Base-by-base conservation (phyloP, 23 red algal species). In the Pyropia yezoensis region DNA sequence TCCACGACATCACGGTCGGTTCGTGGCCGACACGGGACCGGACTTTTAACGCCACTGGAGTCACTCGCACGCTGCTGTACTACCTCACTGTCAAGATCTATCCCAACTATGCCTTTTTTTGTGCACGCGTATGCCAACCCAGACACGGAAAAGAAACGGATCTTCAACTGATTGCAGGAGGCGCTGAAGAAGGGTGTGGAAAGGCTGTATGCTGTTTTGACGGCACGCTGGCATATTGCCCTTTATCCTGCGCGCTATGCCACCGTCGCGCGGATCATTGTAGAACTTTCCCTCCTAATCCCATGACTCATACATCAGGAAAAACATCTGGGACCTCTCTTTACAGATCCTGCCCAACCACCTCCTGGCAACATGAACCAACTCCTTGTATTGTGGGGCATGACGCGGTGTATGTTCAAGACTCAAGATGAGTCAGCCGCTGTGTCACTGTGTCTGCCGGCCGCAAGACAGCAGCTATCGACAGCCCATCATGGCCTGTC, bases 171-270 rank as follows among this genome's bases (percentile, higher is more conserved):
- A 11, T 52, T n/a, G n/a, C n/a, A n/a, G n/a, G n/a, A n/a, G n/a
- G n/a, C n/a, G n/a, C n/a, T n/a, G n/a, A n/a, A n/a, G 34, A 71
- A 71, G 52, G 49, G 57, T 26, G 67, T 71, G 50, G 67, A 51
- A 55, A 18, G 45, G 18, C 21, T 18, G 13, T 71, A 54, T 11
- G 49, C 49, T 20, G 67, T 71, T 17, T 13, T 55, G 7, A 0
- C 1, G 12, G 7, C 16, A 20, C 45, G 24, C 7, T 59, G 0
- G 6, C 67, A 71, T 52, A 71, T 71, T 51, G 18, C 57, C 18
- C 15, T 0, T 27, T 22, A 9, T 51, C 67, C 67, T 18, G 26
- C 9, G 1, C n/a, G n/a, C n/a, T n/a, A n/a, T n/a, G n/a, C n/a
- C n/a, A n/a, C n/a, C n/a, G n/a, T n/a, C n/a, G n/a, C 52, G 67